These are phyloP conservation scores for Triticum timopheevii DNA, from an alignment of 176 grass and related monocot species.

Conservation along the genomic window DNA sequence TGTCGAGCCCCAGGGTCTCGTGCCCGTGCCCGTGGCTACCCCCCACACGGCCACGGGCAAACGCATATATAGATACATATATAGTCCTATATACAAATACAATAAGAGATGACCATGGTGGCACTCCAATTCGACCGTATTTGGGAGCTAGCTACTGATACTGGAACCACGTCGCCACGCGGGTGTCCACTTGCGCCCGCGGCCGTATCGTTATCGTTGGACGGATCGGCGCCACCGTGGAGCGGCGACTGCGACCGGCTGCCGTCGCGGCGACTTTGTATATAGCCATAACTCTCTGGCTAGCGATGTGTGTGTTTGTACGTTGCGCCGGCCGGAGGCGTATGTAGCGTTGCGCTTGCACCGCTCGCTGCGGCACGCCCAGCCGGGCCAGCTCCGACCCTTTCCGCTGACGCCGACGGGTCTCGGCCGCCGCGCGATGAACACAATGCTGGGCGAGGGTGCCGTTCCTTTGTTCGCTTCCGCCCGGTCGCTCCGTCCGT, in stretches of 20 bases:
- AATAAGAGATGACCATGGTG: neutral
- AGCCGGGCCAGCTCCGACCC: neutral
- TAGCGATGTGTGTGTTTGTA: neutral
- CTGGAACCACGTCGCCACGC: neutral
- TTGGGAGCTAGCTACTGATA: neutral
- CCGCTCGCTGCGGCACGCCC: neutral
- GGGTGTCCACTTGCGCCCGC: slow-evolving; percentile 3
- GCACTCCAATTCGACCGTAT: neutral
- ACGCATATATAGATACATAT: neutral
- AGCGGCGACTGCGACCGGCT: neutral
- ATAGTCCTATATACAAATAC: neutral
- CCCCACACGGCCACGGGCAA: neutral
- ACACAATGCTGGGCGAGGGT: slow-evolving; percentile 8
- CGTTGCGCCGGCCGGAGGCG: neutral
- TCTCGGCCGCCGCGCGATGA: slow-evolving; percentile 19
- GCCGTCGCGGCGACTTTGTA: neutral
- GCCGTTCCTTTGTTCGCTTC: neutral
- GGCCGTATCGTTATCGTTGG: slow-evolving; percentile 9
- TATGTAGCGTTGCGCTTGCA: neutral
- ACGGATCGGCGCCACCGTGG: neutral
- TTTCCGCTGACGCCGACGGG: slow-evolving; percentile 26
- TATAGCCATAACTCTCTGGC: neutral
- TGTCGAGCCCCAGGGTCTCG: slow-evolving; percentile 30
- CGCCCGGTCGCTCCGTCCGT: neutral
- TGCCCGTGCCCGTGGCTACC: neutral